Evolutionary conservation across 371 early-diverging fungal genomes (phyloP).

Genomic region (Mucor irregularis): DNA sequence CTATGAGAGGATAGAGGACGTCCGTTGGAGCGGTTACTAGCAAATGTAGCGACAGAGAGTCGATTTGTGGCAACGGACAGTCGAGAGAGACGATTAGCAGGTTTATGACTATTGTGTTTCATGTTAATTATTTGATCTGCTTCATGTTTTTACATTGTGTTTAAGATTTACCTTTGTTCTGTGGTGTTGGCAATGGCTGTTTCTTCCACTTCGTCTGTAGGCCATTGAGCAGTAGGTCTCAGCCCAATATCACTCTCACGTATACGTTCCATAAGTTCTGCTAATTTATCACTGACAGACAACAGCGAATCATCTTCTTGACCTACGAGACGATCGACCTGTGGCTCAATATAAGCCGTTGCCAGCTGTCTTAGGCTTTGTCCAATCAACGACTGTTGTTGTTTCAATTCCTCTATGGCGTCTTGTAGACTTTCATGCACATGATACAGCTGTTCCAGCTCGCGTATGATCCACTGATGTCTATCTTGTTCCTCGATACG

Average conservation of each 20-base stretch:
- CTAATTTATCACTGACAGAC: slow-evolving; percentile 36
- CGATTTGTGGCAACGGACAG: slow-evolving; percentile 18
- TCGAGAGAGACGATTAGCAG: slow-evolving; percentile 16
- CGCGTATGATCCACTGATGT: slow-evolving; percentile 58
- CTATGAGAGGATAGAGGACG: background rate
- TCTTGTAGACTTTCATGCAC: slow-evolving; percentile 46
- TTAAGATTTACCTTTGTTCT: slow-evolving; percentile 10
- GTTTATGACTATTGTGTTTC: too few relatives aligned
- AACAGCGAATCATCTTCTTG: slow-evolving; percentile 34
- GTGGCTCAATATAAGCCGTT: slow-evolving; percentile 37
- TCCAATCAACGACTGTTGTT: slow-evolving; percentile 43
- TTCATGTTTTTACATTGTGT: too few relatives aligned
- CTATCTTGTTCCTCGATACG: slow-evolving; percentile 48
- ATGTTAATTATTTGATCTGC: too few relatives aligned
- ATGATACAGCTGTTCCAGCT: slow-evolving; percentile 55
- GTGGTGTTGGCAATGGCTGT: background rate
- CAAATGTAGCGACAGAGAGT: slow-evolving; percentile 10
- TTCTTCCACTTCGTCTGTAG: background rate
- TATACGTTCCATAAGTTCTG: slow-evolving; percentile 40
- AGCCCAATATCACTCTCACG: slow-evolving; percentile 37
- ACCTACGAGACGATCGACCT: slow-evolving; percentile 42
- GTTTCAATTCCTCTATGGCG: slow-evolving; percentile 38
- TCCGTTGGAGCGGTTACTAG: slow-evolving; percentile 1
- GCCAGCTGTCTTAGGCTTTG: slow-evolving; percentile 30
- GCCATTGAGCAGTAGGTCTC: slow-evolving; percentile 9